phyloP scores from a whole-genome alignment of 495 filamentous ascomycete genomes.

The Hypoxylon fuscum region DNA sequence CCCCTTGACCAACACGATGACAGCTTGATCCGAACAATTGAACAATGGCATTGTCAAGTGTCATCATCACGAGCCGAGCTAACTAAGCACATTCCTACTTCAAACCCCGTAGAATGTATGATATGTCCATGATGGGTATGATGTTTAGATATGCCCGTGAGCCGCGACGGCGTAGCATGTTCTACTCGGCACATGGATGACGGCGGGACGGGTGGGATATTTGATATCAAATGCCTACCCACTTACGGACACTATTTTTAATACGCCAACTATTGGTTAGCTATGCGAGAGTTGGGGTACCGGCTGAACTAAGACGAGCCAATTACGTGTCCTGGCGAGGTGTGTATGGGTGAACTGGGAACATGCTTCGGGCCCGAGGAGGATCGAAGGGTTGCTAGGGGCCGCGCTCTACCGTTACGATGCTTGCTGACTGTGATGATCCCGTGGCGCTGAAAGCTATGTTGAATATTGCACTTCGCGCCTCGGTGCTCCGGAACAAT shows the following conservation, averaged over 20 bases:
- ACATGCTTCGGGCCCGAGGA: slow-evolving; percentile 32
- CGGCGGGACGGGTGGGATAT: slow-evolving; percentile 9
- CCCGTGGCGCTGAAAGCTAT: slow-evolving; percentile 23
- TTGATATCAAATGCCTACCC: not conserved
- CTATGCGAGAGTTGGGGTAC: slow-evolving; percentile 22
- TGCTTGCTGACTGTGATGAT: slow-evolving; percentile 11
- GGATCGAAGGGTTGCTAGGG: slow-evolving; percentile 15
- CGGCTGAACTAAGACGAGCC: slow-evolving; percentile 13
- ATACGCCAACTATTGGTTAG: too few relatives aligned
- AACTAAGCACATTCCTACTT: not conserved
- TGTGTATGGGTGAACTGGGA: slow-evolving; percentile 7
- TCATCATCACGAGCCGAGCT: not conserved
- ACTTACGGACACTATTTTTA: not conserved
- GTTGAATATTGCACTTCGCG: not conserved
- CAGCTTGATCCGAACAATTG: too few relatives aligned
- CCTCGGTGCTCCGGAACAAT: slow-evolving; percentile 19
- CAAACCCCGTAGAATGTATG: not conserved
- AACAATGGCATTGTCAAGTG: not conserved
- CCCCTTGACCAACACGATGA: too few relatives aligned
- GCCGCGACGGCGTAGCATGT: not conserved
- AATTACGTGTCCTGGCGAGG: slow-evolving; percentile 18
- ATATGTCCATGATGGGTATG: slow-evolving; percentile 7
- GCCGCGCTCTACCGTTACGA: slow-evolving; percentile 16
- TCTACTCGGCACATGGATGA: slow-evolving; percentile 2
- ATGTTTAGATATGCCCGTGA: slow-evolving; percentile 2